Evolutionary conservation across 306 rosid species (phyloP), one percentile per base, ranked within the genome.

Genomic region (Sindora glabra): DNA sequence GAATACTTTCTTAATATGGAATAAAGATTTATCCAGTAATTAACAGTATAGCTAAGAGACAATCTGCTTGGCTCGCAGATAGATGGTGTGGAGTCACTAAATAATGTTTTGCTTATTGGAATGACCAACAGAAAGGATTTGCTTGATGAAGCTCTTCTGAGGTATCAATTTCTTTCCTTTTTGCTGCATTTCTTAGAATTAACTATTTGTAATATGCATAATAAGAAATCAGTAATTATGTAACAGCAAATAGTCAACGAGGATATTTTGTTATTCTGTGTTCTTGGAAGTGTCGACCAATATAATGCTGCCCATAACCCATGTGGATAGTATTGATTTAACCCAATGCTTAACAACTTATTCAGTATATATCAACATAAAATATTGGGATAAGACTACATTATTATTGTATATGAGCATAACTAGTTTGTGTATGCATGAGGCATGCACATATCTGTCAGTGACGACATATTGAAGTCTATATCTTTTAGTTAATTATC

Each of bases 91-190:
- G 99, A 94, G 68, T 86, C 99, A 10, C 74, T 94, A 45, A 94
- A 94, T 67, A 94, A 94, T 89, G 97, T 94, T 44, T 78, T 94
- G 77, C 99, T 94, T 72, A 94, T 94, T 82, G 99, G 99, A 74
- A 94, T 94, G 97, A 94, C 99, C 48, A 94, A 94, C 82, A 86
- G 99, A 79, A 94, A 89, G 78, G 97, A 94, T 75, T 75, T 94
- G 80, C 92, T 94, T 79, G 99, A 94, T 78, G 99, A 89, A 71
- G 99, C 99, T 39, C 94, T 94, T 69, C 59, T 94, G 76, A 84
- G 99, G 99, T 94, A 40, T 55, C 45, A 55, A 49, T 36, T 37
- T 58, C 48, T 51, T 26, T 49, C 36, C 68, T 61, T 41, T 41
- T 39, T 58, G 30, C 48, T 56, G 34, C 39, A 55, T 38, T 49